Conservation (phyloP, 805 yeast species). For the Diddensiella santjacobensis region DNA sequence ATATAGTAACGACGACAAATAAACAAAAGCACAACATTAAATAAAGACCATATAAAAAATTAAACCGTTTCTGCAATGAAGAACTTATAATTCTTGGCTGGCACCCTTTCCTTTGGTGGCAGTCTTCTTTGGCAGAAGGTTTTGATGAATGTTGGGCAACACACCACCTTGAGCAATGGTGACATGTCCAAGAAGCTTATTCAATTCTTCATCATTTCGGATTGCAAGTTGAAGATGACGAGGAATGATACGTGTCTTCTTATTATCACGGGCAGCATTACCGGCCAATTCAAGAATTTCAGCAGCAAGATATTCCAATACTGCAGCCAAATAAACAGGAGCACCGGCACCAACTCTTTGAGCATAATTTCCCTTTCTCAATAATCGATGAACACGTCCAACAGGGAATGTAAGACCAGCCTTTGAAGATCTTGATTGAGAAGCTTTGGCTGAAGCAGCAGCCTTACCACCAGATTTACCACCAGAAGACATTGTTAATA, state of each 20-base stretch:
- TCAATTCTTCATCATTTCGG: conserved; percentile 98
- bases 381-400: conserved; percentile 96
- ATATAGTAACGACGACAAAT: no score
- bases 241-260: conserved; percentile 98
- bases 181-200: conserved; percentile 88
- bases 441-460: conserved; percentile 89
- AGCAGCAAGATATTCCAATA: conserved; percentile 94
- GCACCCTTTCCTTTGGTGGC: conserved; percentile 37
- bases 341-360: conserved; percentile 99
- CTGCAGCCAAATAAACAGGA: conserved; percentile 94
- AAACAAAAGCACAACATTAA: conserved; percentile 4
- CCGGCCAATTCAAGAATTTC: conserved; percentile 98
- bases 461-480: conserved; percentile 89
- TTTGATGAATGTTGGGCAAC: conserved; percentile 93
- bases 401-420: conserved; percentile 99
- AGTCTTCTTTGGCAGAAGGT: conserved; percentile 71
- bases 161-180: conserved; percentile 99
- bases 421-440: conserved; percentile 97
- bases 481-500: conserved; percentile 64
- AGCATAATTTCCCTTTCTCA: conserved; percentile 97
- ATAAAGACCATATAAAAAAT: neutral
- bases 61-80: conserved; percentile 8
- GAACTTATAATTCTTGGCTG: conserved; percentile 37
- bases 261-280: conserved; percentile 98
- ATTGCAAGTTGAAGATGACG: conserved; percentile 98